phyloP scores from a whole-genome alignment of 768 basidiomycete genomes.

The Phylloporus arenicola region DNA sequence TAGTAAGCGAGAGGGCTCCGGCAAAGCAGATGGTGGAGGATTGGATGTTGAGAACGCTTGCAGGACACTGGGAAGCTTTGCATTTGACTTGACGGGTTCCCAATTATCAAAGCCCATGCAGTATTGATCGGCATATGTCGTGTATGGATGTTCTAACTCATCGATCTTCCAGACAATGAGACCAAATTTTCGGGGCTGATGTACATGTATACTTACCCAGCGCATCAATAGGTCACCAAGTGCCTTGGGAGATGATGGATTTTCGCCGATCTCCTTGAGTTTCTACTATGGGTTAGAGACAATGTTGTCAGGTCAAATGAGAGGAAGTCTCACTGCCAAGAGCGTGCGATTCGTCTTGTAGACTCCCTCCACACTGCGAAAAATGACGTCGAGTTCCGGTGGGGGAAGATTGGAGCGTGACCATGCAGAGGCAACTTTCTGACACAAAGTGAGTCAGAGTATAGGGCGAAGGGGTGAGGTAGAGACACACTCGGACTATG shows the following conservation, averaged over 20 bases:
- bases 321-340: slow-evolving; percentile 46
- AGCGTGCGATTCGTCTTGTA: slow-evolving; percentile 88
- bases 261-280: slow-evolving; percentile 89
- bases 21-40: slow-evolving; percentile 49
- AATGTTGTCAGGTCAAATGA: not conserved
- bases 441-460: slow-evolving; percentile 10
- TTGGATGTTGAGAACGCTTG: slow-evolving; percentile 58
- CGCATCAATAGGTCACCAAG: slow-evolving; percentile 94
- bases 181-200: slow-evolving; percentile 5
- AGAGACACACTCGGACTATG: slow-evolving; percentile 74
- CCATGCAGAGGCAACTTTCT: slow-evolving; percentile 99
- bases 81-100: slow-evolving; percentile 73
- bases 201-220: slow-evolving; percentile 62
- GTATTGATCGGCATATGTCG: slow-evolving; percentile 69
- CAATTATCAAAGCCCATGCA: slow-evolving; percentile 76
- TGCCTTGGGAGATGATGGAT: slow-evolving; percentile 88
- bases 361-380: slow-evolving; percentile 85
- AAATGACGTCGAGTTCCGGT: slow-evolving; percentile 86
- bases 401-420: slow-evolving; percentile 93
- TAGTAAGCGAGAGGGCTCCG: slow-evolving; percentile 29
- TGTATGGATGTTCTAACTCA: slow-evolving; percentile 85
- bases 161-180: slow-evolving; percentile 60
- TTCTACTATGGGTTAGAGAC: slow-evolving; percentile 47
- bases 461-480: slow-evolving; percentile 2
- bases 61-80: slow-evolving; percentile 64